These are phyloP conservation scores for Penicillium sp. DNA, from an alignment of 2,329 filamentous ascomycete species.

Conservation along the genomic window DNA sequence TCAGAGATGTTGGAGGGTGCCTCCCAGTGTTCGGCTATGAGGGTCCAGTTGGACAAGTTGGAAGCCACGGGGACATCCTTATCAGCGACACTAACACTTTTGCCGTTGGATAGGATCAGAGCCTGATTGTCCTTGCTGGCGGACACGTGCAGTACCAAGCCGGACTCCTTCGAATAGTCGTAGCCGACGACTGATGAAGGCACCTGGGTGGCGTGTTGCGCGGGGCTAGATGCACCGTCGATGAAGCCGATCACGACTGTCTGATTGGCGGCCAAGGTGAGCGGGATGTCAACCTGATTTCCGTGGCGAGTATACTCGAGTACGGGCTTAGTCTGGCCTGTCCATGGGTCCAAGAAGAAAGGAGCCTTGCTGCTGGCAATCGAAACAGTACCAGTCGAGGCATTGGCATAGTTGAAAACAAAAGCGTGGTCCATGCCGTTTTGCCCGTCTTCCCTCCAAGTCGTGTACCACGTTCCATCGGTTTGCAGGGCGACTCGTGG, in stretches of 20 bases:
- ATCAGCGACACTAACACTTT: background rate
- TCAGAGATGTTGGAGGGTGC: constrained; percentile 23
- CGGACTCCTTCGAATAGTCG: background rate
- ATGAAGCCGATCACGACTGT: constrained; percentile 44
- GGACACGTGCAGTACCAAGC: constrained; percentile 10
- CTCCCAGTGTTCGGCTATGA: constrained; percentile 27
- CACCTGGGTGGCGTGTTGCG: constrained; percentile 6
- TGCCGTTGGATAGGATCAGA: constrained; percentile 18
- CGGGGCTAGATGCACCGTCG: background rate
- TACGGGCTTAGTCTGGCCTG: constrained; percentile 39
- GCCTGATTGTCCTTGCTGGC: background rate
- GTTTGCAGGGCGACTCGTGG: constrained; percentile 33
- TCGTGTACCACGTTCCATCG: constrained; percentile 37
- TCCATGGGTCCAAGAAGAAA: constrained; percentile 48
- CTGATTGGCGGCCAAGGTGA: constrained; percentile 45
- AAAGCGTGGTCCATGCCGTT: constrained; percentile 9
- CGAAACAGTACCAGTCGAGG: constrained; percentile 26
- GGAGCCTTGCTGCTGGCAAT: constrained; percentile 38
- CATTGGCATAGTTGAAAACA: constrained; percentile 9
- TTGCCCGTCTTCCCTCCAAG: constrained; percentile 9
- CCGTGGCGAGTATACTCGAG: constrained; percentile 34
- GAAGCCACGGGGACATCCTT: background rate
- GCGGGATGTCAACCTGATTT: constrained; percentile 33
- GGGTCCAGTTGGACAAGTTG: constrained; percentile 11
- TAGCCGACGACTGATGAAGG: constrained; percentile 15